A percentile compares a stretch with the other conserved stretches of the same genome.
phyloP scores from a whole-genome alignment of 2,329 filamentous ascomycete species.

The Neurospora sp. region DNA sequence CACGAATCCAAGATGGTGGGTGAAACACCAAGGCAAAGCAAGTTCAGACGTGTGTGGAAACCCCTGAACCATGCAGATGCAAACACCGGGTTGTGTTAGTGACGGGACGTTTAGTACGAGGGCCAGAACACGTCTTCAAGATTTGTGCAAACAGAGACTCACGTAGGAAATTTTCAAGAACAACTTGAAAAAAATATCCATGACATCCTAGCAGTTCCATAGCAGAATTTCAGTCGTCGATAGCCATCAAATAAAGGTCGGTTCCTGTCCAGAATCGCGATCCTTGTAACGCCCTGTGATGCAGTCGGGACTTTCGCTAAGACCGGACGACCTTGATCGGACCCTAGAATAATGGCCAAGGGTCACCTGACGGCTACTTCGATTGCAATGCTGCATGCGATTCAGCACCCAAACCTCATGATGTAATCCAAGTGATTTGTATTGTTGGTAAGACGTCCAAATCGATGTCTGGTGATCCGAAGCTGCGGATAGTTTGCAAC shows the following conservation, averaged over 20 bases:
- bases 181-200: background rate
- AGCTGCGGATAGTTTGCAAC: background rate
- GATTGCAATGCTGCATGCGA: background rate
- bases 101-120: background rate
- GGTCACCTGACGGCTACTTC: background rate
- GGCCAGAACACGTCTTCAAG: background rate
- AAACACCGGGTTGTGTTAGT: background rate
- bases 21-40: background rate
- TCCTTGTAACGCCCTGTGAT: background rate
- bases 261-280: background rate
- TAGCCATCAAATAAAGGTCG: background rate
- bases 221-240: background rate
- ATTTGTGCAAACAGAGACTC: background rate
- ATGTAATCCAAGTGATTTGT: background rate
- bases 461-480: background rate
- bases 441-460: background rate
- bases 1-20: background rate
- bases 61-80: background rate
- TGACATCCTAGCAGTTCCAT: background rate
- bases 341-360: background rate
- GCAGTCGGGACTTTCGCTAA: background rate
- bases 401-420: background rate
- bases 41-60: background rate
- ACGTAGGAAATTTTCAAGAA: background rate
- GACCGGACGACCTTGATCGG: background rate